Percentiles rank a stretch among this genome's conserved stretches.
Conservation (phyloP, 108 stramenopile genomes). For the Cafeteria roenbergensis region DNA sequence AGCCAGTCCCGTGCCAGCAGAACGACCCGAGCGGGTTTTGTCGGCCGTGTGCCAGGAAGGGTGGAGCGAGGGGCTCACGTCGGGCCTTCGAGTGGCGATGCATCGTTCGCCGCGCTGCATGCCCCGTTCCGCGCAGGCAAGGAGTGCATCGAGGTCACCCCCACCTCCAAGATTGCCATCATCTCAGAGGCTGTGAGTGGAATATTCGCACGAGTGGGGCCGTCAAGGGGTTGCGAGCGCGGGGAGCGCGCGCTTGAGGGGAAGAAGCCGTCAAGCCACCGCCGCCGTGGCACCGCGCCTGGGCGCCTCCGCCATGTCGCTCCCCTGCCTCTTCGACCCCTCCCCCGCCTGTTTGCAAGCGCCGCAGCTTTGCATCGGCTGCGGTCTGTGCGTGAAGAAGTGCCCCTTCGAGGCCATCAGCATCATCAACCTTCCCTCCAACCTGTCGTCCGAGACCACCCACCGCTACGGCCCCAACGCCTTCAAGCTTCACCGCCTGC, state of each 20-base stretch:
- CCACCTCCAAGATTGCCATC: slow-evolving; percentile 27
- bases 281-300: background rate
- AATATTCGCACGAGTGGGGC: too few relatives aligned
- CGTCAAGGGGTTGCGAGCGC: too few relatives aligned
- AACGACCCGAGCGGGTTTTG: too few relatives aligned
- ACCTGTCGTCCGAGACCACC: slow-evolving; percentile 78
- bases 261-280: background rate
- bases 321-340: background rate
- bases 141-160: slow-evolving; percentile 31
- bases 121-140: slow-evolving; percentile 18
- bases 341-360: slow-evolving; percentile 12
- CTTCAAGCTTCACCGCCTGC: slow-evolving; percentile 94
- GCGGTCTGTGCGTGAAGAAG: slow-evolving; percentile 91
- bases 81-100: slow-evolving; percentile 1
- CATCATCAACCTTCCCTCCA: slow-evolving; percentile 91
- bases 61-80: too few relatives aligned
- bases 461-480: slow-evolving; percentile 97
- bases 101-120: background rate
- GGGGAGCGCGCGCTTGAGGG: background rate
- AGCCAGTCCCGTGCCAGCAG: background rate
- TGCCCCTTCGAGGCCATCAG: slow-evolving; percentile 93
- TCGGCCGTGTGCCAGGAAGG: too few relatives aligned
- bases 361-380: slow-evolving; percentile 67
- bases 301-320: background rate
- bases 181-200: slow-evolving; percentile 35